These are phyloP conservation scores for Calophaca sinica DNA, from an alignment of 306 rosid species.

Conservation along the genomic window DNA sequence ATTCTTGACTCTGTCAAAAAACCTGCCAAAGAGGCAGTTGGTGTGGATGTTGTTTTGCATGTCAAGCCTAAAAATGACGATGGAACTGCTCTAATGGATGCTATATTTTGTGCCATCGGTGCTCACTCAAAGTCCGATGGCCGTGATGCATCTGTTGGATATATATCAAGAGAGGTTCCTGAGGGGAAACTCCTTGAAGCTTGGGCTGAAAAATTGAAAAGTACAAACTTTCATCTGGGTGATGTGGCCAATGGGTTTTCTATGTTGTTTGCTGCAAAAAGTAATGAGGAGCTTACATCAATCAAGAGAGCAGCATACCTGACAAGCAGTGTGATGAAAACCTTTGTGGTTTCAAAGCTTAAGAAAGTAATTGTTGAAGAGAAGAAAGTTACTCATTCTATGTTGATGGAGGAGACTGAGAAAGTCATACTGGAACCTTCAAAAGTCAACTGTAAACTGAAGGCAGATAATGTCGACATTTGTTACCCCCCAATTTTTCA, in stretches of 20 bases:
- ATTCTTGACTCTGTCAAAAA: constrained; percentile 73
- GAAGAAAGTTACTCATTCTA: constrained; percentile 80
- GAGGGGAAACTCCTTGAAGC: constrained; percentile 82
- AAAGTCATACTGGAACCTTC: constrained; percentile 83
- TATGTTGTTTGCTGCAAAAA: constrained; percentile 70
- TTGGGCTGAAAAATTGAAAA: constrained; percentile 79
- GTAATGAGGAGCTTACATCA: constrained; percentile 71
- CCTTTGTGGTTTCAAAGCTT: constrained; percentile 81
- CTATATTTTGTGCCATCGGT: constrained; percentile 66
- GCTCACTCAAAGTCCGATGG: constrained; percentile 71
- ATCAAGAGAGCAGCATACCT: constrained; percentile 85
- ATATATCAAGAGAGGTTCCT: constrained; percentile 81
- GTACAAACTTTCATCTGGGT: constrained; percentile 54
- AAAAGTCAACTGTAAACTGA: constrained; percentile 74
- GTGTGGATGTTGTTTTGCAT: constrained; percentile 80
- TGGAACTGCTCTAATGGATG: constrained; percentile 77
- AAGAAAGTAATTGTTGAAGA: constrained; percentile 93
- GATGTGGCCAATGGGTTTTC: constrained; percentile 88
- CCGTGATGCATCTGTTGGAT: constrained; percentile 64
- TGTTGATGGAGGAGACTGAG: constrained; percentile 94
- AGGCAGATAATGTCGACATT: constrained; percentile 89
- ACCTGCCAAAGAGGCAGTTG: constrained; percentile 75
- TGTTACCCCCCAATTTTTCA: constrained; percentile 96
- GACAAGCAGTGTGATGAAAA: constrained; percentile 78
- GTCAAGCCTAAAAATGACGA: constrained; percentile 82